These are phyloP conservation scores for Phytophthora nicotianae DNA, from an alignment of 352 stramenopile species.

Conservation along the genomic window DNA sequence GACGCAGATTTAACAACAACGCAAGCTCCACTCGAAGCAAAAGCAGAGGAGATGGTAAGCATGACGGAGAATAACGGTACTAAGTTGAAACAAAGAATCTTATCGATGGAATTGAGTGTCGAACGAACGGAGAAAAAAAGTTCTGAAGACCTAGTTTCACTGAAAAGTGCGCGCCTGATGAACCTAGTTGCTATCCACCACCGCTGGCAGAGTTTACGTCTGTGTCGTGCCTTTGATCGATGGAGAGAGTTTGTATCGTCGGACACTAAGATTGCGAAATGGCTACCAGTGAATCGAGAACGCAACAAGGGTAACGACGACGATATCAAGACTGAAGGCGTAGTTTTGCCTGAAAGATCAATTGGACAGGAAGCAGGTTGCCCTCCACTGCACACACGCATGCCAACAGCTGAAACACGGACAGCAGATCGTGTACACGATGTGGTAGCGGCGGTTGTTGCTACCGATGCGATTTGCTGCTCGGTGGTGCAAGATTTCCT, in stretches of 20 bases:
- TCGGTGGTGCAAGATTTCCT: slow-evolving; percentile 52
- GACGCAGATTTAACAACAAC: background rate
- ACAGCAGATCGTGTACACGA: slow-evolving; percentile 10
- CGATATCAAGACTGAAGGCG: background rate
- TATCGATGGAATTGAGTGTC: slow-evolving; percentile 14
- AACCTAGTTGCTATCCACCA: slow-evolving; percentile 44
- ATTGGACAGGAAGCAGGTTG: slow-evolving; percentile 6
- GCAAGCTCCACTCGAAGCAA: background rate
- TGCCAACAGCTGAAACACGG: background rate
- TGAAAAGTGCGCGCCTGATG: slow-evolving; percentile 36
- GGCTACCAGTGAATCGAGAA: background rate
- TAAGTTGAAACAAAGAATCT: slow-evolving; percentile 41
- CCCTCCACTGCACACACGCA: slow-evolving; percentile 16
- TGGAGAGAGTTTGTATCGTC: slow-evolving; percentile 34
- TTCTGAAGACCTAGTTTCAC: slow-evolving; percentile 6
- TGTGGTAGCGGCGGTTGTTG: slow-evolving; percentile 30
- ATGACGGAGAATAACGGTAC: slow-evolving; percentile 38
- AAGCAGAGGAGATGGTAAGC: background rate
- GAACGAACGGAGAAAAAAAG: slow-evolving; percentile 14
- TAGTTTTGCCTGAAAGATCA: background rate
- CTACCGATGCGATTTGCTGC: slow-evolving; percentile 46
- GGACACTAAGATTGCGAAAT: background rate
- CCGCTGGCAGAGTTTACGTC: slow-evolving; percentile 26
- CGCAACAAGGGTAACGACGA: background rate
- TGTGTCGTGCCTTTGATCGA: slow-evolving; percentile 35